Base-by-base conservation (phyloP, 164 flowering plant genomes). In the Taxillus chinensis region DNA sequence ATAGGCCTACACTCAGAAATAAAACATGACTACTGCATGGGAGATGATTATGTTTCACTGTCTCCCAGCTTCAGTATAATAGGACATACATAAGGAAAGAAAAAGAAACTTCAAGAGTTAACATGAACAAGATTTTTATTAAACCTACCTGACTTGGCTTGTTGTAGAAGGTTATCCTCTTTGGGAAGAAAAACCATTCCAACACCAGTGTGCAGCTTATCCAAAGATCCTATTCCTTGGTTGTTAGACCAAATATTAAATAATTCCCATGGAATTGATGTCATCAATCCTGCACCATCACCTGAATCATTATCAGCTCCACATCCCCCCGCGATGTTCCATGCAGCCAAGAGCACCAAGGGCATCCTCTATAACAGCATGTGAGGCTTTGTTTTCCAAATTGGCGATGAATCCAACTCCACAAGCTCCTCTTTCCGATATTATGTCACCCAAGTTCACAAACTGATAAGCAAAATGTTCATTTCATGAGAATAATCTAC, bases 251-350 rank as follows among this genome's bases (percentile, higher is more conserved):
- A 91, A 62, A 70, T 70, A 69, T 91, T 71, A 65, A 78, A 85
- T 13, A 91, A 78, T 55, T 87, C 97, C 99, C 99, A 95, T 15
- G 98, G 99, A 65, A 95, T 89, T 7, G 95, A 82, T 64, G 96
- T 84, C 99, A 95, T 95, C 64, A 95, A 13, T 64, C 99, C 99
- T 17, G 98, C 68, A 69, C 99, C 99, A 82, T 95, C 99, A 69
- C 99, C 99, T 56, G 99, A 95, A 69, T 95, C 99, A 77, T 95
- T 91, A 73, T 95, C 99, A 51, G 99, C 96, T 68, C 97, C 95
- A 80, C 99, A 91, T n/a, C 99, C 99, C 15, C 15, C 98, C 99
- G 63, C 99, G 97, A 73, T 95, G 99, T 77, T 95, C 99, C 99
- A 95, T 95, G 77, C 99, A 95, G 52, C 98, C 86, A 71, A 95